phyloP scores from a whole-genome alignment of 495 filamentous ascomycete genomes.

The Aspergillus sclerotiicarbonarius region DNA sequence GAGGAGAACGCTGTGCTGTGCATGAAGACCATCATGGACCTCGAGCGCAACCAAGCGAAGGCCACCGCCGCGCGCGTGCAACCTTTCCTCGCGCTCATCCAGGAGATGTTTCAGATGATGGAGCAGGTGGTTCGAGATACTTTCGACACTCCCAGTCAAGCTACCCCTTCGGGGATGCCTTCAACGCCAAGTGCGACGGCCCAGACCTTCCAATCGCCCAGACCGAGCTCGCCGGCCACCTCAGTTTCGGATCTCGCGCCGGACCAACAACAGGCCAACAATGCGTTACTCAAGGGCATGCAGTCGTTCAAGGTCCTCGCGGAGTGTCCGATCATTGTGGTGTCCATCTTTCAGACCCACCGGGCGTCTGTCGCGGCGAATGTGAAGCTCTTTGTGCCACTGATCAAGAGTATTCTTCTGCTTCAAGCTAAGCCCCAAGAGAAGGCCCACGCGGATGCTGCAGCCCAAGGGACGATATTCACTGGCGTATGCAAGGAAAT shows the following conservation, averaged over 20 bases:
- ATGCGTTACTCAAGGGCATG: constrained; percentile 85
- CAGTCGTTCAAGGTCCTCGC: constrained; percentile 98
- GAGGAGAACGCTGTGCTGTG: constrained; percentile 97
- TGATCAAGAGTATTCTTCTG: constrained; percentile 86
- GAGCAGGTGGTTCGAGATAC: constrained; percentile 91
- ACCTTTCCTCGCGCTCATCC: constrained; percentile 84
- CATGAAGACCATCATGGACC: constrained; percentile 96
- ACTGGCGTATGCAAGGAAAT: constrained; percentile 93
- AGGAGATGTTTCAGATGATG: constrained; percentile 93
- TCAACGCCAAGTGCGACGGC: constrained; percentile 73
- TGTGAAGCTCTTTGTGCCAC: constrained; percentile 87
- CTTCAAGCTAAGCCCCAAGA: constrained; percentile 93
- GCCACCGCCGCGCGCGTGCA: constrained; percentile 77
- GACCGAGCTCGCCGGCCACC: constrained; percentile 84
- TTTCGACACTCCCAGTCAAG: constrained; percentile 71
- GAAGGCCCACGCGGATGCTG: constrained; percentile 83
- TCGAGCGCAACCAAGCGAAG: constrained; percentile 88
- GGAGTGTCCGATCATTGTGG: constrained; percentile 97
- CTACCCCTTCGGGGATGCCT: constrained; percentile 64
- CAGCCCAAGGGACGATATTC: constrained; percentile 71
- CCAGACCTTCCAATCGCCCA: constrained; percentile 77
- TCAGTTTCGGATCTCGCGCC: constrained; percentile 70
- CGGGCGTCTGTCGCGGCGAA: constrained; percentile 73
- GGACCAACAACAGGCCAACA: constrained; percentile 80
- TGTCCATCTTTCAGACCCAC: constrained; percentile 95